These are phyloP conservation scores for Mentha longifolia DNA, from an alignment of 257 asterid genomes.

Conservation along the genomic window DNA sequence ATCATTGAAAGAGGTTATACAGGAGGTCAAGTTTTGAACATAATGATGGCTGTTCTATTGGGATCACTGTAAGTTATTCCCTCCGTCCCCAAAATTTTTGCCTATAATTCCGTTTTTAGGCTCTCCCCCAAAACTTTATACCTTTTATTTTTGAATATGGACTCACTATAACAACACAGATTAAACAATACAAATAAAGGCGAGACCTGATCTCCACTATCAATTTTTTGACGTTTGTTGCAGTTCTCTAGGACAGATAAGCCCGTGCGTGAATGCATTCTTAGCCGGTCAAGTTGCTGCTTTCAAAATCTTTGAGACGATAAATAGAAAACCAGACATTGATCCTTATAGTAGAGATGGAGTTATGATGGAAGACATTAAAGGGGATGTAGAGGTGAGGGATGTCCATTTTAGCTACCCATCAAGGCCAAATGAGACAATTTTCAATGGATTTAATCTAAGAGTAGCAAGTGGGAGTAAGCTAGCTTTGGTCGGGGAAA, in stretches of 20 bases:
- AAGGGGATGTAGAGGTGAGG: conserved; percentile 48
- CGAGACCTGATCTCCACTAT: too few relatives aligned
- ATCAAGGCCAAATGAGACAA: conserved; percentile 43
- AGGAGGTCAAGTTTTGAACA: conserved; percentile 63
- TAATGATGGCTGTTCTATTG: conserved; percentile 51
- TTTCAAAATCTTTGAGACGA: conserved; percentile 45
- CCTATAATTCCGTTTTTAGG: too few relatives aligned
- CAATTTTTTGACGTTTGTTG: too few relatives aligned
- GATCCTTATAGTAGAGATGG: conserved; percentile 51
- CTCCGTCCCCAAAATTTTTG: too few relatives aligned
- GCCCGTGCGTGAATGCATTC: conserved; percentile 55
- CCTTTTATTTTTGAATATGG: too few relatives aligned
- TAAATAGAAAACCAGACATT: conserved; percentile 47
- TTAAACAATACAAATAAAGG: too few relatives aligned
- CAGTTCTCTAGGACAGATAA: conserved; percentile 60
- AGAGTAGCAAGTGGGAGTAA: conserved; percentile 45
- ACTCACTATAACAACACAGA: too few relatives aligned
- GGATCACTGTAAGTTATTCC: conserved; percentile 51
- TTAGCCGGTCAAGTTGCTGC: conserved; percentile 58
- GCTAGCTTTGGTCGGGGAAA: conserved; percentile 58
- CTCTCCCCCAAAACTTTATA: too few relatives aligned
- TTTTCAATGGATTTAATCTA: conserved; percentile 46
- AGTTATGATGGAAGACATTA: conserved; percentile 37
- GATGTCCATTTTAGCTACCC: conserved; percentile 63
- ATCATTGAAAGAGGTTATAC: conserved; percentile 50